Percentiles rank a stretch among this genome's conserved stretches.
Evolutionary conservation across 164 flowering plant genomes (phyloP).

Genomic region (Dillenia turbinata): DNA sequence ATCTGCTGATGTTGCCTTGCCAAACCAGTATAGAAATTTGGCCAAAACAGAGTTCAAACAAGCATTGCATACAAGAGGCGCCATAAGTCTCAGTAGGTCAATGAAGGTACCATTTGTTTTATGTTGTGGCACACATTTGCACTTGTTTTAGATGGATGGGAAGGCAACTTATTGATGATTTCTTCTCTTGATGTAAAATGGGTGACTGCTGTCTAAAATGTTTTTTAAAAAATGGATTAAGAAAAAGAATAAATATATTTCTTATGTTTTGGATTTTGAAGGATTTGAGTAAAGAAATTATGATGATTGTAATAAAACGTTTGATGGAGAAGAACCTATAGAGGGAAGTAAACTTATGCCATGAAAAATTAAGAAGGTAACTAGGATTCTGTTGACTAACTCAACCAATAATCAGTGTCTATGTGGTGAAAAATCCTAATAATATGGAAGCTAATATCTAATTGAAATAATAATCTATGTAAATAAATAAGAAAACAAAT

Average conservation of each 20-base stretch:
- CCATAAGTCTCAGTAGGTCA: slow-evolving; percentile 34
- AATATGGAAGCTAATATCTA: too few relatives aligned
- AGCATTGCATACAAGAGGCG: slow-evolving; percentile 74
- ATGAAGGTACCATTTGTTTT: slow-evolving; percentile 25
- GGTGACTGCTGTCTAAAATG: neutral
- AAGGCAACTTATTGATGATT: neutral
- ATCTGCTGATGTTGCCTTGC: slow-evolving; percentile 64
- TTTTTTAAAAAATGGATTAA: neutral
- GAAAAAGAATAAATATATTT: neutral
- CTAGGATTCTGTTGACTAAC: too few relatives aligned
- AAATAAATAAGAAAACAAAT: too few relatives aligned
- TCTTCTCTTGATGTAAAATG: neutral
- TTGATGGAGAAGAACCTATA: too few relatives aligned
- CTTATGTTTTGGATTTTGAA: neutral
- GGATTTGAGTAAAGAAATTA: too few relatives aligned
- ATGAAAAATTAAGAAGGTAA: too few relatives aligned
- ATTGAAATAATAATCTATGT: too few relatives aligned
- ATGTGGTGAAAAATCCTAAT: too few relatives aligned
- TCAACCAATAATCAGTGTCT: too few relatives aligned
- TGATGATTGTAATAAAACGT: too few relatives aligned
- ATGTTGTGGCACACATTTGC: too few relatives aligned
- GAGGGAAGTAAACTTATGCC: too few relatives aligned
- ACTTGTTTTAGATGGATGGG: neutral
- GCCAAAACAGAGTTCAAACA: slow-evolving; percentile 67
- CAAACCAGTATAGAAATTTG: slow-evolving; percentile 61